Percentiles rank a stretch among this genome's conserved stretches.
These are phyloP conservation scores for Bolboschoenoplectus hybrid DNA, from an alignment of 202 grass and related monocot species.

Conservation along the genomic window DNA sequence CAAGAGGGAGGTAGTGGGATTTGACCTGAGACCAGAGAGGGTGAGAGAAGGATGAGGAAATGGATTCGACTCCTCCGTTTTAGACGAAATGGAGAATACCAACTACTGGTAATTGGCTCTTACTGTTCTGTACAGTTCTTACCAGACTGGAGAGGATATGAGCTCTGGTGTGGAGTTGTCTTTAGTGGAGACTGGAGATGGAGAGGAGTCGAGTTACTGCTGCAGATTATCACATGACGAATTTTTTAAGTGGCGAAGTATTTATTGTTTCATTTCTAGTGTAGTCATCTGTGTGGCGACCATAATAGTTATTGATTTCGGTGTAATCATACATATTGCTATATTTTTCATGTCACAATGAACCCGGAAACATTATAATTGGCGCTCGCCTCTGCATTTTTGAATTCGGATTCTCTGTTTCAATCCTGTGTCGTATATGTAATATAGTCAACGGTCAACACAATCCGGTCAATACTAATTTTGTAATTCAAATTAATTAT, in stretches of 20 bases:
- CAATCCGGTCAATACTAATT: background rate
- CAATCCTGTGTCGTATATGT: background rate
- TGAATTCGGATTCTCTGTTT: constrained; percentile 3
- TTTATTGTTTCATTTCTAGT: background rate
- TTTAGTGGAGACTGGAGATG: background rate
- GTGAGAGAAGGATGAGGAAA: background rate
- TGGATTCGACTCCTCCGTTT: background rate
- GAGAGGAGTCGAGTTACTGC: background rate
- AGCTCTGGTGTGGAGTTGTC: constrained; percentile 30
- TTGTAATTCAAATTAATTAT: too few relatives aligned
- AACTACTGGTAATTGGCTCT: background rate
- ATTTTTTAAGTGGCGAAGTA: background rate
- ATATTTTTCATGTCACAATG: background rate
- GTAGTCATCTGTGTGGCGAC: background rate
- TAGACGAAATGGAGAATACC: background rate
- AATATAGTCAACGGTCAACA: background rate
- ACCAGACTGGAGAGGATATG: background rate
- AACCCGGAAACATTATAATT: background rate
- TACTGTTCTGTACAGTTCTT: background rate
- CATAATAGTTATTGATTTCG: background rate
- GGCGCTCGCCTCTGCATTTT: background rate
- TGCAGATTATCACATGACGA: constrained; percentile 12
- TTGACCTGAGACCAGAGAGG: constrained; percentile 29
- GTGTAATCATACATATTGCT: background rate
- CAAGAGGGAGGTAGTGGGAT: constrained; percentile 33